Conservation (phyloP, 495 filamentous ascomycete species). For the Friedmanniomyces simplex region DNA sequence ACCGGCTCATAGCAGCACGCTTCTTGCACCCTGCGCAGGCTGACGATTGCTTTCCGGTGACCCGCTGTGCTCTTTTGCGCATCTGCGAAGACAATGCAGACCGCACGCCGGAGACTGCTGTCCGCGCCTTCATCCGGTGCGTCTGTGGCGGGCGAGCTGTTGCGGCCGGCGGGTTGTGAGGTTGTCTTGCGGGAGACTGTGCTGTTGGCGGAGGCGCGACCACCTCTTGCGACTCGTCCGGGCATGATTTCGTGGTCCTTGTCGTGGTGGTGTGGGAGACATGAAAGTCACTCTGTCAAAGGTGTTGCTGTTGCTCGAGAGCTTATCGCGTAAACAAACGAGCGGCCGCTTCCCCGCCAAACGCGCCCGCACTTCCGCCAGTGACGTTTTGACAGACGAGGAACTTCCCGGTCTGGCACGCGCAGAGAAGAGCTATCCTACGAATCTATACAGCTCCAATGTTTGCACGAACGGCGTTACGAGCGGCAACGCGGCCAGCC, state of each 20-base stretch:
- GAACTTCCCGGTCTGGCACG: too few species aligned
- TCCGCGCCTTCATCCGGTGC: slow-evolving; percentile 63
- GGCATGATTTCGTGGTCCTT: slow-evolving; percentile 34
- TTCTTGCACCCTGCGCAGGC: slow-evolving; percentile 73
- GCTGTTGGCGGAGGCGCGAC: slow-evolving; percentile 19
- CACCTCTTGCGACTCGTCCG: slow-evolving; percentile 30
- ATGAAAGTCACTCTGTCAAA: too few species aligned
- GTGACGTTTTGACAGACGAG: too few species aligned
- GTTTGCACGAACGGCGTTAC: slow-evolving; percentile 14
- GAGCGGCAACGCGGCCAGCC: slow-evolving; percentile 5
- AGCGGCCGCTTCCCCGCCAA: background rate
- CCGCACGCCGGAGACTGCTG: slow-evolving; percentile 60
- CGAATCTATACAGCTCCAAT: background rate
- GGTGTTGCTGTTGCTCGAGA: background rate
- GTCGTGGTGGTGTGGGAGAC: too few species aligned
- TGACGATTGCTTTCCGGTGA: slow-evolving; percentile 80
- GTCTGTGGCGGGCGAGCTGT: slow-evolving; percentile 52
- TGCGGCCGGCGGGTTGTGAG: slow-evolving; percentile 37
- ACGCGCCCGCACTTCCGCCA: background rate
- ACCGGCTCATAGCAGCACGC: slow-evolving; percentile 69
- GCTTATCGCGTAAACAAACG: background rate
- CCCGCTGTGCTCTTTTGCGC: slow-evolving; percentile 79
- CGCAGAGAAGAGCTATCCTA: too few species aligned
- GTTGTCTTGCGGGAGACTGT: slow-evolving; percentile 28
- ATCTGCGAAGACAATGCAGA: slow-evolving; percentile 72